Percentiles rank a stretch among this genome's conserved stretches.
These are phyloP conservation scores for Fusarium tanahbumbuense DNA, from an alignment of 2,329 filamentous ascomycete genomes.

Conservation along the genomic window DNA sequence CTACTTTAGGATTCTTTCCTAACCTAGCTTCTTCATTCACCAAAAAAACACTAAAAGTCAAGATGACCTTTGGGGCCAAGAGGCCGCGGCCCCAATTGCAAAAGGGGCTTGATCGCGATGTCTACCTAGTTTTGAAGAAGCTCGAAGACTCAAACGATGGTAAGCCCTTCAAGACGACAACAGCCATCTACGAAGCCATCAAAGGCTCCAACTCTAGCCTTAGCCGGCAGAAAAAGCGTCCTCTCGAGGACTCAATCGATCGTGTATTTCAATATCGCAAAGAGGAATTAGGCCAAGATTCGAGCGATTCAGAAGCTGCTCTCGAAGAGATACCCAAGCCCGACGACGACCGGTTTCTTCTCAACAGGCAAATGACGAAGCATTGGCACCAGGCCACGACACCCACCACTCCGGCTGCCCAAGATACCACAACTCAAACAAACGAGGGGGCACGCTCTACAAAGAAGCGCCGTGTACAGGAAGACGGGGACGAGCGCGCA, in stretches of 20 bases:
- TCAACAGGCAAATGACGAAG: constrained; percentile 58
- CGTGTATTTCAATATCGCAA: constrained; percentile 80
- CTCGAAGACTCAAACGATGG: constrained; percentile 74
- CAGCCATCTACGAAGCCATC: constrained; percentile 80
- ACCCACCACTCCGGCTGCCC: not conserved
- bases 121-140: constrained; percentile 84
- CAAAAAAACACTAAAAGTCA: not conserved
- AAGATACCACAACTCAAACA: constrained; percentile 4
- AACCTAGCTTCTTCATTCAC: not conserved
- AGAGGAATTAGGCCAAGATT: constrained; percentile 69
- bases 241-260: constrained; percentile 87
- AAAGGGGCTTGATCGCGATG: constrained; percentile 70
- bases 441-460: constrained; percentile 39
- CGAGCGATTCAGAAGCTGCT: constrained; percentile 63
- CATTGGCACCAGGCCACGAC: constrained; percentile 49
- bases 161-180: constrained; percentile 61
- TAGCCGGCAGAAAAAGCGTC: constrained; percentile 82
- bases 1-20: not conserved
- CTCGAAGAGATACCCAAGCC: constrained; percentile 55
- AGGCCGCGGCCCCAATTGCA: constrained; percentile 37
- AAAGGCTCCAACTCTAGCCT: constrained; percentile 88
- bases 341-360: constrained; percentile 53
- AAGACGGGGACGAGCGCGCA: constrained; percentile 43
- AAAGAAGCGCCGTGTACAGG: constrained; percentile 52
- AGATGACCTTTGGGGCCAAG: constrained; percentile 35